Percentiles rank a stretch among this genome's conserved stretches.
Evolutionary conservation across 495 filamentous ascomycete genomes (phyloP).

Genomic region (Cetradonia linearis): DNA sequence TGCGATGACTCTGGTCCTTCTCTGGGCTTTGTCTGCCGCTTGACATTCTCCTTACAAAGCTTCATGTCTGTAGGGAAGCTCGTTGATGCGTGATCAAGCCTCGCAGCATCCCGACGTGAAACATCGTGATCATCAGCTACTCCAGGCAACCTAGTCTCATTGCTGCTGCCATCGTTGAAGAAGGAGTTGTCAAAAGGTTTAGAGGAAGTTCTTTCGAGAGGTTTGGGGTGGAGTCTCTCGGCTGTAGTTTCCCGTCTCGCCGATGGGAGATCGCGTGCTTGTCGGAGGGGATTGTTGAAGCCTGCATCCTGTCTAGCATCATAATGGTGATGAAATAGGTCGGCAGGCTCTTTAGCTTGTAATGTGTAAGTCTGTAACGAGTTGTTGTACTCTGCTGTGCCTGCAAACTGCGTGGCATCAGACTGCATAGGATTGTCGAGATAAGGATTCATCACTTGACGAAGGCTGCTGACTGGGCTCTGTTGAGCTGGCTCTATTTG

Average conservation of each 20-base stretch:
- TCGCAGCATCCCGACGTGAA: conserved; percentile 10
- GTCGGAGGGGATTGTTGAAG: conserved; percentile 12
- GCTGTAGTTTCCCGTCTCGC: conserved; percentile 4
- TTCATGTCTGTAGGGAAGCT: conserved; percentile 2
- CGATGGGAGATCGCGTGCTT: conserved; percentile 6
- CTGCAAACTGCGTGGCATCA: conserved; percentile 15
- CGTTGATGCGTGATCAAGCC: conserved; percentile 14
- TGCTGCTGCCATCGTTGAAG: conserved; percentile 43
- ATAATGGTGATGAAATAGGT: conserved; percentile 1
- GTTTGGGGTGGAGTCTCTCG: conserved; percentile 11
- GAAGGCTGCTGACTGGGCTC: conserved; percentile 81
- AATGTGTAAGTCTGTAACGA: conserved; percentile 6
- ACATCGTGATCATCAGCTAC: conserved; percentile 7
- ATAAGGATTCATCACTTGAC: conserved; percentile 85
- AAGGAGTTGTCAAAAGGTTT: conserved; percentile 37
- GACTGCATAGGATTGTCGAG: conserved; percentile 31
- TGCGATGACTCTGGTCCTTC: conserved; percentile 1
- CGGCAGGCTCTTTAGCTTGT: conserved; percentile 14
- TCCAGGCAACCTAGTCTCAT: conserved; percentile 29
- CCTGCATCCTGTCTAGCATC: conserved; percentile 9
- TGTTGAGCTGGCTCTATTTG: conserved; percentile 33
- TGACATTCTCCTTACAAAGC: conserved; percentile 2
- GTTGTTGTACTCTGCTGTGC: conserved; percentile 2
- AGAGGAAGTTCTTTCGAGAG: conserved; percentile 1
- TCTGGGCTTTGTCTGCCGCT: conserved; percentile 2